A percentile compares a stretch with the other conserved stretches of the same genome.
Evolutionary conservation across 225 moss, liverwort and hornwort species (phyloP).

Genomic region (Takakia lepidozioides): DNA sequence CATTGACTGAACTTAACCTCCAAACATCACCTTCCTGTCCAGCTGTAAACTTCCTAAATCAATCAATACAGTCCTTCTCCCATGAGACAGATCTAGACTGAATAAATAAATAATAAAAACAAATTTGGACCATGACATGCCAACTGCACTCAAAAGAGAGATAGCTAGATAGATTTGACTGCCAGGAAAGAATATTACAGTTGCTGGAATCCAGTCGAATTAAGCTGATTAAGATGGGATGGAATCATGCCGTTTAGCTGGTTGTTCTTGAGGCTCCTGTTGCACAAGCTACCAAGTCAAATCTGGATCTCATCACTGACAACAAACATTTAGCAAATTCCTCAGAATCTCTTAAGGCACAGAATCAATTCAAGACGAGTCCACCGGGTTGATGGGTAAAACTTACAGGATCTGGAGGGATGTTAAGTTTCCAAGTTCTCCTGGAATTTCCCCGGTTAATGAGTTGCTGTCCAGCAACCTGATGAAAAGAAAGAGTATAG

Average conservation of each 20-base stretch:
- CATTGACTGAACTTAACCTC: not conserved
- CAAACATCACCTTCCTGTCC: too few species aligned
- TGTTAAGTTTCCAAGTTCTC: slow-evolving; percentile 30
- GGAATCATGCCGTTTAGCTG: slow-evolving; percentile 21
- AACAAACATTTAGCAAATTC: not conserved
- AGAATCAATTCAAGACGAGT: not conserved
- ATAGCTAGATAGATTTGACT: too few species aligned
- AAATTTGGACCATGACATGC: not conserved
- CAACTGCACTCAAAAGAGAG: not conserved
- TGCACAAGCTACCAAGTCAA: slow-evolving; percentile 1
- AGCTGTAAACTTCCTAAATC: too few species aligned
- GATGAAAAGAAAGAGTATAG: too few species aligned
- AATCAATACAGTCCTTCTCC: too few species aligned
- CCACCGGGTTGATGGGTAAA: not conserved
- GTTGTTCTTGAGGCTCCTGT: slow-evolving; percentile 59
- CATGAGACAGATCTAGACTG: not conserved
- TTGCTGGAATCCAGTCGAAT: too few species aligned
- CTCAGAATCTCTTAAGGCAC: not conserved
- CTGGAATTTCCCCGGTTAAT: slow-evolving; percentile 30
- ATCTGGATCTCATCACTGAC: not conserved
- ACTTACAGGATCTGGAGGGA: slow-evolving; percentile 47
- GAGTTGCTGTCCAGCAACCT: slow-evolving; percentile 39
- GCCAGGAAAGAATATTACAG: too few species aligned
- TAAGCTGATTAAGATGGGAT: slow-evolving; percentile 14
- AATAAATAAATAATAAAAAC: not conserved